phyloP scores from a whole-genome alignment of 768 basidiomycete genomes.

The Boletus reticulatus region DNA sequence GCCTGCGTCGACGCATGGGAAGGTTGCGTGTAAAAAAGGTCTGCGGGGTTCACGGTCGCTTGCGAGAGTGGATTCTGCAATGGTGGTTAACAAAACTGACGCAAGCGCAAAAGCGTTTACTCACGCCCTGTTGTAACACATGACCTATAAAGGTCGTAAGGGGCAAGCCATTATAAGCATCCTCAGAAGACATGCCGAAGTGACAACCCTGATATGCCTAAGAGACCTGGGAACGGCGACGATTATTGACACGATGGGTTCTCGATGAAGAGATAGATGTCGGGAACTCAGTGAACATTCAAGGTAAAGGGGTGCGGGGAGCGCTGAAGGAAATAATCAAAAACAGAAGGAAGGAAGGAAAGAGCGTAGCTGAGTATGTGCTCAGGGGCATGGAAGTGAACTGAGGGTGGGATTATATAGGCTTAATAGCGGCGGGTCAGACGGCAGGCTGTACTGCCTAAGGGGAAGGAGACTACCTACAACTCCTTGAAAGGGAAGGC shows the following conservation, averaged over 20 bases:
- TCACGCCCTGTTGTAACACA: slow-evolving; percentile 4
- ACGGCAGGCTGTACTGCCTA: neutral
- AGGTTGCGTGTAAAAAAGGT: neutral
- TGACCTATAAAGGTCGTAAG: neutral
- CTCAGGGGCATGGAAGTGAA: neutral
- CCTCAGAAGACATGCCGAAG: neutral
- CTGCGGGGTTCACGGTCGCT: neutral
- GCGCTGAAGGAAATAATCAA: neutral
- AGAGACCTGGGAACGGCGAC: too few species aligned
- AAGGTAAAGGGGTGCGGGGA: neutral
- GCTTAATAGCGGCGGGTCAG: neutral
- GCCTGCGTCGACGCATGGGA: neutral
- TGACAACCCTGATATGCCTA: too few species aligned
- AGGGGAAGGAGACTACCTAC: neutral
- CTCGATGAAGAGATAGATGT: neutral
- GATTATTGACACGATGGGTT: neutral
- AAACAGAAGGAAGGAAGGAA: neutral
- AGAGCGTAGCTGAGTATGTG: too few species aligned
- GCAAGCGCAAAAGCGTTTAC: neutral
- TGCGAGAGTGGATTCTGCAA: neutral
- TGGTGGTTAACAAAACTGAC: neutral
- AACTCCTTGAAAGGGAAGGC: neutral
- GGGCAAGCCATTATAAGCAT: neutral
- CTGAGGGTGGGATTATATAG: neutral
- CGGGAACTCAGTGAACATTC: neutral